Base-by-base conservation (phyloP, 176 grass and related monocot species). In the Phyllostachys edulis region DNA sequence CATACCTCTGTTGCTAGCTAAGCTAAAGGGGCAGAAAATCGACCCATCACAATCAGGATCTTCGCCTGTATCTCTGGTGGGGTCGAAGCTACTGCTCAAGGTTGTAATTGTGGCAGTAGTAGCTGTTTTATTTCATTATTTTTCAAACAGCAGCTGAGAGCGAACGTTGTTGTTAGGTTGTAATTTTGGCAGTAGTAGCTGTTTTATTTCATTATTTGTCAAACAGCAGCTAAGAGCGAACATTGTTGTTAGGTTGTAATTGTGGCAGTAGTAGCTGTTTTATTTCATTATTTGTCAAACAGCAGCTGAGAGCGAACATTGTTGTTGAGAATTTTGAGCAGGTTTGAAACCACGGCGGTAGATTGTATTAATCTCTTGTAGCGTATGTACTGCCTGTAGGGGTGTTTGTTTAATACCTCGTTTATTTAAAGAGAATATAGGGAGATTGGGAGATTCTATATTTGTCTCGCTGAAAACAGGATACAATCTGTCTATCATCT, bases 41-140 rank as follows among this genome's bases (percentile, higher is more conserved):
- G 66, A 83, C 26, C 47, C 49, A 62, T 18, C 67, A 7, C 67
- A 82, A 21, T 50, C 79, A 36, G 57, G 80, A 32, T 90, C 88
- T 16, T 24, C 62, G n/a, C 76, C 40, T 42, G 67, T 70, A 79
- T 74, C 60, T 27, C 21, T 49, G 9, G 5, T 20, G n/a, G 7
- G 84, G 44, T 73, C 51, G 9, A 90, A 90, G 67, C 66, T 87
- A 39, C 59, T 87, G 61, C 69, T 90, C 38, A 90, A 90, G 74
- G 84, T 90, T 79, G 47, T 66, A 41, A 40, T 86, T 15, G 79
- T 90, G 3, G 84, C 79, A 10, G 60, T 44, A 79, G 79, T 77
- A 64, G 88, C 83, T 71, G 78, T 82, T 56, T 14, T 64, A 18
- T 78, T 82, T 78, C 78, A 86, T 32, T 86, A 90, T 71, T 64